These are phyloP conservation scores for Aspergillus sclerotialis DNA, from an alignment of 2,329 filamentous ascomycete genomes.

Conservation along the genomic window DNA sequence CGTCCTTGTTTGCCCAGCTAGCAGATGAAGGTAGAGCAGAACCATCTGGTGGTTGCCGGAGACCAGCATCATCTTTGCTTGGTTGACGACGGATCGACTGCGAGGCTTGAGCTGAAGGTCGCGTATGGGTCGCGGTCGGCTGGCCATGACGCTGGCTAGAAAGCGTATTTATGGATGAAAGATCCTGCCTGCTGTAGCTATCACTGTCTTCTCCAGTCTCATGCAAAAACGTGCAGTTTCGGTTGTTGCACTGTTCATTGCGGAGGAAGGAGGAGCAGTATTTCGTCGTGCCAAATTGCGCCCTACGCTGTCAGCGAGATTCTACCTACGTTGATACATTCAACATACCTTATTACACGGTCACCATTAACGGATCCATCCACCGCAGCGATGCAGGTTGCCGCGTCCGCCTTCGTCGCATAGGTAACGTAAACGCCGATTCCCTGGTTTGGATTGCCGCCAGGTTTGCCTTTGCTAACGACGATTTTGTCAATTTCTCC, in stretches of 20 bases:
- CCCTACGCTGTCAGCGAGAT: too few relatives aligned
- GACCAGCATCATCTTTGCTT: conserved; percentile 66
- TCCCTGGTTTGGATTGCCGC: conserved; percentile 63
- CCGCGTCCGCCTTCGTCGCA: conserved; percentile 82
- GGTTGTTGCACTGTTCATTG: conserved; percentile 88
- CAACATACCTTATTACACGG: conserved; percentile 67
- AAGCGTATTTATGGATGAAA: conserved; percentile 90
- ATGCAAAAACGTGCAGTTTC: conserved; percentile 96
- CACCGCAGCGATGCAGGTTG: conserved; percentile 81
- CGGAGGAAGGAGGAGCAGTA: conserved; percentile 97
- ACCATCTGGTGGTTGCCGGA: conserved; percentile 57
- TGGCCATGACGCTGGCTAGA: conserved; percentile 68
- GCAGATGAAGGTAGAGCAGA: conserved; percentile 90
- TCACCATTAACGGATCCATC: conserved; percentile 91
- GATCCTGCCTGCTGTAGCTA: conserved; percentile 87
- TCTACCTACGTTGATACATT: too few relatives aligned
- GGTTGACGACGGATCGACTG: conserved; percentile 63
- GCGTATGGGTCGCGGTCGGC: conserved; percentile 40
- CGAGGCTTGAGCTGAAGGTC: conserved; percentile 44
- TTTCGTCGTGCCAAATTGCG: conserved; percentile 85
- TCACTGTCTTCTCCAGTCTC: conserved; percentile 98
- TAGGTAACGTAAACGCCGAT: conserved; percentile 99
- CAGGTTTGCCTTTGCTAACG: conserved; percentile 89
- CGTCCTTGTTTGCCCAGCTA: conserved; percentile 75
- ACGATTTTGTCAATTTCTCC: conserved; percentile 98